phyloP scores from a whole-genome alignment of 495 filamentous ascomycete species.

The Xylaria scruposa region DNA sequence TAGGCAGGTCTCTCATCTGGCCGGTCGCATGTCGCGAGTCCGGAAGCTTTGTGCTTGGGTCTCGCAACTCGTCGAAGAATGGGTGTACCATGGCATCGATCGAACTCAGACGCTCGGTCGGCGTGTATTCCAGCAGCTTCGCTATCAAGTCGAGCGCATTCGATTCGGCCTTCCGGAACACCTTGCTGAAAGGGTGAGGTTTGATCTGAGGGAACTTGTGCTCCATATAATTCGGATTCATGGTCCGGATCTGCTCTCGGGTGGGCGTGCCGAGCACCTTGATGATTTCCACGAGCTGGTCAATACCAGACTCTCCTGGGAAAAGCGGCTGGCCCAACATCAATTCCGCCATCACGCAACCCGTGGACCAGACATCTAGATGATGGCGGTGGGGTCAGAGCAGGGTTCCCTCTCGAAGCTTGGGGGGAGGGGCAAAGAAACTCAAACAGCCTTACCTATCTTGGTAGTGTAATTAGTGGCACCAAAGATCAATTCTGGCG shows the following conservation, averaged over 20 bases:
- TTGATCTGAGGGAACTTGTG: slow-evolving; percentile 99
- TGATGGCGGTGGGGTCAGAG: slow-evolving; percentile 2
- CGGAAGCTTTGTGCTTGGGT: slow-evolving; percentile 84
- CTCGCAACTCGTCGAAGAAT: slow-evolving; percentile 96
- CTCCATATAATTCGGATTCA: slow-evolving; percentile 99
- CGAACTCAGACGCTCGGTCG: slow-evolving; percentile 90
- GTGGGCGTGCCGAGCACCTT: slow-evolving; percentile 98
- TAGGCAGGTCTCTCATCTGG: slow-evolving; percentile 77
- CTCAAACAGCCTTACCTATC: slow-evolving; percentile 75
- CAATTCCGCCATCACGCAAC: slow-evolving; percentile 98
- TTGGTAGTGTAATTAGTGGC: slow-evolving; percentile 99
- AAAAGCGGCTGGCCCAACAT: slow-evolving; percentile 99
- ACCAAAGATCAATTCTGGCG: slow-evolving; percentile 97
- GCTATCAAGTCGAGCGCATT: slow-evolving; percentile 97
- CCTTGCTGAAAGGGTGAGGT: slow-evolving; percentile 98
- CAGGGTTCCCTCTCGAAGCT: not conserved
- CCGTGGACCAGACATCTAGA: slow-evolving; percentile 98
- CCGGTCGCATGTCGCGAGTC: slow-evolving; percentile 90
- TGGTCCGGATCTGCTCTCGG: slow-evolving; percentile 98
- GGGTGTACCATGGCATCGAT: slow-evolving; percentile 98
- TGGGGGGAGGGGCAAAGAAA: not conserved
- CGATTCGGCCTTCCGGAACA: slow-evolving; percentile 91
- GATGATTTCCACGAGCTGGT: slow-evolving; percentile 99
- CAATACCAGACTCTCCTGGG: slow-evolving; percentile 98
- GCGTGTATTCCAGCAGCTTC: slow-evolving; percentile 92